Base-by-base conservation (phyloP, 805 yeast genomes). In the Cyberlindnera misumaiensis region DNA sequence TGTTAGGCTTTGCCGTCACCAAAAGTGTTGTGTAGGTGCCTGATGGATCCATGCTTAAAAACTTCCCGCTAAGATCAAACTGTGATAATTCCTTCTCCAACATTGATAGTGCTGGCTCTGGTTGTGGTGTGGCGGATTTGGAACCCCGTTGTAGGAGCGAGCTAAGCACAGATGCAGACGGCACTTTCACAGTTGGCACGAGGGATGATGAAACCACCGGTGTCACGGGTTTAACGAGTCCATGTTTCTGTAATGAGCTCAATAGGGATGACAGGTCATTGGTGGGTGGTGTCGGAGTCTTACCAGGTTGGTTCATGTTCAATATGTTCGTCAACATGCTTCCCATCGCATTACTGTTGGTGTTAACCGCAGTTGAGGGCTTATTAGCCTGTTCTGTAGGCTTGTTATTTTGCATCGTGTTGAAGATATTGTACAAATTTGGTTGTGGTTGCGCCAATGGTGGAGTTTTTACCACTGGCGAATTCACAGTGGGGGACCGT, bases 1-100 rank as follows among this genome's bases (percentile, higher is more conserved):
- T 90, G 45, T 83, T 74, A 3, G 93, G 77, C 50, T 80, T 75
- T 1, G 38, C 14, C 1, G 40, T 24, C 11, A 50, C 33, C 14
- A 53, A 42, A 7, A 52, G 30, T 5, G 30, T 3, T 1, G 30
- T 36, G 31, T 47, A 55, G 2, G 46, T 20, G 64, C 59, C n/a
- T 65, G 75, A 55, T 74, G 83, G 26, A 81, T 62, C 39, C 57
- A 52, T 28, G 44, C 58, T 30, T 48, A 55, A 40, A 51, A 57
- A 51, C 25, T 43, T 45, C 20, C 58, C 51, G 16, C 51, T 49
- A 27, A 59, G 51, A 15, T 64, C 51, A 43, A 55, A 53, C 15
- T 44, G 26, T 8, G 45, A 28, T 8, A 58, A 38, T 16, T 33
- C 51, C 38, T n/a, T 28, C 18, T 33, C 24, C 16, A 20, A 11